Evolutionary conservation across 495 filamentous ascomycete species (phyloP).

Genomic region (Penicillium lividum): DNA sequence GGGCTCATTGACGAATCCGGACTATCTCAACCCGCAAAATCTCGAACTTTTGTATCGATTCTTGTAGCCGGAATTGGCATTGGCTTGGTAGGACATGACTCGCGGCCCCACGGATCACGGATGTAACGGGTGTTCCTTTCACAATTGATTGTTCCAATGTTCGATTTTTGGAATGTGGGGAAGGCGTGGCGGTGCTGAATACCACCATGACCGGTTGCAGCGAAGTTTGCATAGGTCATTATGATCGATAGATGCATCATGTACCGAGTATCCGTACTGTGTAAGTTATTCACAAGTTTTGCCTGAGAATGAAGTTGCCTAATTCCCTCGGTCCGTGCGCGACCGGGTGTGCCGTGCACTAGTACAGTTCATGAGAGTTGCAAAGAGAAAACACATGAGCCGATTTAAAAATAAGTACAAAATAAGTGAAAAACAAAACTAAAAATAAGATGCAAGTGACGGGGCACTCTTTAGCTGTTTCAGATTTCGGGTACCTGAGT

Average conservation of each 20-base stretch:
- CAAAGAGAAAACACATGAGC: too few species aligned
- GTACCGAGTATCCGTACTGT: too few species aligned
- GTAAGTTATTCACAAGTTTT: too few species aligned
- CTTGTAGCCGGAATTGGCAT: conserved; percentile 19
- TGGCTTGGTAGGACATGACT: background rate
- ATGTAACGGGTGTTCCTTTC: background rate
- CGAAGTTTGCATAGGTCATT: background rate
- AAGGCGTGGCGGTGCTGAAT: background rate
- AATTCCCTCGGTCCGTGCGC: too few species aligned
- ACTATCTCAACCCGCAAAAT: conserved; percentile 42
- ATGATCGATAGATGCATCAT: too few species aligned
- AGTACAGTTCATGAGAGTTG: too few species aligned
- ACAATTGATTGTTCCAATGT: background rate
- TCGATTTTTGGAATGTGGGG: background rate
- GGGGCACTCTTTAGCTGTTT: background rate
- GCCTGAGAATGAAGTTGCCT: too few species aligned
- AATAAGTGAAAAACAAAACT: too few species aligned
- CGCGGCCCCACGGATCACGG: background rate
- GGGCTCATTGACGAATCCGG: conserved; percentile 31
- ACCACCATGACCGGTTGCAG: background rate
- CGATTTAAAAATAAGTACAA: too few species aligned
- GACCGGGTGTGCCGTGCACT: too few species aligned
- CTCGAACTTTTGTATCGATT: conserved; percentile 45
- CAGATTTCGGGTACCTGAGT: conserved; percentile 15
- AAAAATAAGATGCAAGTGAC: too few species aligned